Conservation (phyloP, 2,329 filamentous ascomycete genomes). For the Ascomycota sp. region DNA sequence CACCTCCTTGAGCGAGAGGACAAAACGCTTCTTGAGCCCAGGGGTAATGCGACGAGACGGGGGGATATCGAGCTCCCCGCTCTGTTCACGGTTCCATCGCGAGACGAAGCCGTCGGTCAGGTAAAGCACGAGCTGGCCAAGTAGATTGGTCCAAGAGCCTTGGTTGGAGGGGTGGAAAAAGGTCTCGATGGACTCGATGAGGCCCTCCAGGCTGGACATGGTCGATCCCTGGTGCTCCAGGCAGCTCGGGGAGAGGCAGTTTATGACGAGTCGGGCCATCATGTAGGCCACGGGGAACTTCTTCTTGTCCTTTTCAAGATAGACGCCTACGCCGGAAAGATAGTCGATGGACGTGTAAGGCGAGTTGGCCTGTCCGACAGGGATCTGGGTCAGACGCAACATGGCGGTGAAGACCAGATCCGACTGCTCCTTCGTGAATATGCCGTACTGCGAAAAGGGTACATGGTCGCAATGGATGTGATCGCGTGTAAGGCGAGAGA, state of each 20-base stretch:
- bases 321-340: slow-evolving; percentile 60
- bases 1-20: slow-evolving; percentile 72
- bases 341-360: slow-evolving; percentile 78
- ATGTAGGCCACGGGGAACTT: slow-evolving; percentile 86
- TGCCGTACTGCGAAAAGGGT: slow-evolving; percentile 66
- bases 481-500: slow-evolving; percentile 74
- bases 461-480: slow-evolving; percentile 56
- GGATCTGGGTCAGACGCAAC: slow-evolving; percentile 77
- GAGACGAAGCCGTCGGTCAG: slow-evolving; percentile 92
- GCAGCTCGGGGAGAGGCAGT: slow-evolving; percentile 75
- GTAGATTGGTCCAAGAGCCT: slow-evolving; percentile 71
- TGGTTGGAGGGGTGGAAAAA: slow-evolving; percentile 98
- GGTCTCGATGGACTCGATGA: slow-evolving; percentile 89
- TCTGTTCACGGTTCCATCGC: slow-evolving; percentile 90
- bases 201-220: slow-evolving; percentile 65
- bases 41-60: slow-evolving; percentile 58
- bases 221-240: slow-evolving; percentile 60
- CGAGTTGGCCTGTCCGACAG: slow-evolving; percentile 85
- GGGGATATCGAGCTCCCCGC: slow-evolving; percentile 75
- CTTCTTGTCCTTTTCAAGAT: slow-evolving; percentile 79
- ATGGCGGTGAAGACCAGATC: slow-evolving; percentile 85
- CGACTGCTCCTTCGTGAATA: slow-evolving; percentile 83
- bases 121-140: slow-evolving; percentile 82
- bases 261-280: slow-evolving; percentile 80
- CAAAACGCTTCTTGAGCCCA: slow-evolving; percentile 73